A percentile compares a stretch with the other conserved stretches of the same genome.
Evolutionary conservation across 208 protist genomes (phyloP).

Genomic region (Trypanosoma caninum): DNA sequence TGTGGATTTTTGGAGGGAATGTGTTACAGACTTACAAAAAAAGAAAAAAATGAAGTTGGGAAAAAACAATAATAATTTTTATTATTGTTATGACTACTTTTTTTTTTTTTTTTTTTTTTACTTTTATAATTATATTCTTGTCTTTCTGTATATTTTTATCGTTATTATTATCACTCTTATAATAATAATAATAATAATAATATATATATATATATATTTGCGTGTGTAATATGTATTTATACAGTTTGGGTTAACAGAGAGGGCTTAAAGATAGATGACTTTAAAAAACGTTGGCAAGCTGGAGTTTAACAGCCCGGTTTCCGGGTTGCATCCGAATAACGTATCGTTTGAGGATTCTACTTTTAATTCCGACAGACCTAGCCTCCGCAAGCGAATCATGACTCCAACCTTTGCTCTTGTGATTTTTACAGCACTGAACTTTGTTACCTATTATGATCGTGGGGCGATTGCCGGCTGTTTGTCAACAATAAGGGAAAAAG

Average conservation of each 20-base stretch:
- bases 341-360: background rate
- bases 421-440: slow-evolving; percentile 67
- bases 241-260: background rate
- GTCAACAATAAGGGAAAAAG: slow-evolving; percentile 37
- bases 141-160: background rate
- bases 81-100: background rate
- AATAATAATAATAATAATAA: slow-evolving; percentile 11
- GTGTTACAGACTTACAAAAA: background rate
- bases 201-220: slow-evolving; percentile 9
- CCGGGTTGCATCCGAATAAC: background rate
- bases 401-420: slow-evolving; percentile 35
- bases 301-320: too few relatives aligned
- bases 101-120: slow-evolving; percentile 4
- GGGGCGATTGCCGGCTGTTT: slow-evolving; percentile 56
- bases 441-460: slow-evolving; percentile 84
- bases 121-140: background rate
- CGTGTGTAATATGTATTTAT: background rate
- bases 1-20: background rate
- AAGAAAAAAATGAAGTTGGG: background rate
- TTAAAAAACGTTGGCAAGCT: too few relatives aligned
- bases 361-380: background rate
- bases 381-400: slow-evolving; percentile 11
- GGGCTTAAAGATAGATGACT: too few relatives aligned
- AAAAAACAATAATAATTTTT: too few relatives aligned
- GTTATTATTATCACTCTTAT: slow-evolving; percentile 13